Evolutionary conservation across 2,329 filamentous ascomycete species (phyloP), one percentile per base, ranked within the genome.

Genomic region (Ophiobolus disseminans): DNA sequence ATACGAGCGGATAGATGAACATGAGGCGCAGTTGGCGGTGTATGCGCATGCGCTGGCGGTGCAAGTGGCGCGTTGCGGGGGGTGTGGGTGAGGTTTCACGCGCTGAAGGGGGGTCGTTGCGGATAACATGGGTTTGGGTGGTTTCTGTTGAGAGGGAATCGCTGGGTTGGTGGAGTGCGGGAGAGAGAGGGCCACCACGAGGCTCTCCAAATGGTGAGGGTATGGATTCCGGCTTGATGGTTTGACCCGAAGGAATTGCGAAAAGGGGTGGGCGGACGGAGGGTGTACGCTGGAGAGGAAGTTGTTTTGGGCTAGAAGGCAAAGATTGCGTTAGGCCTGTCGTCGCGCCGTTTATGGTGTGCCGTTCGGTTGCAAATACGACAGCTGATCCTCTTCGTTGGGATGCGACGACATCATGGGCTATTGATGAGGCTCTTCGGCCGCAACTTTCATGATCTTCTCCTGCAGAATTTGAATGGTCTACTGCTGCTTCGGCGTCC

Each of bases 1-100:
- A 92, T 3, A 88, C 81, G 14, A 87, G 67, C 0, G 89, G 89
- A 67, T 93, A 93, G 38, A 91, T 84, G 72, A 92, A 90, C 14
- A 91, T 78, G 22, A 88, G 81, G 23, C 86, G 82, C 2, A 91
- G 78, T 62, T 91, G 88, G 8, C 86, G 82, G 35, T 82, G 80
- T 49, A 89, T 86, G 48, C 81, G 82, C 13, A 80, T 75, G 10
- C 84, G 80, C 7, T 80, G 59, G 7, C 51, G 49, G 2, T 34
- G 37, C 7, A 63, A 39, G 14, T 57, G 57, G 22, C 48, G 41
- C 22, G 59, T 47, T 13, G 48, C 35, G 30, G 35, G 38, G 5
- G 38, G 46, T 34, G 34, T 34, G 23, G 38, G 50, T 19, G 43
- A 48, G 9, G 39, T 28, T 3, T 25, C 21, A 6, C n/a, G 44